Conservation (phyloP, 495 filamentous ascomycete genomes). For the Lasiosphaeria miniovina region DNA sequence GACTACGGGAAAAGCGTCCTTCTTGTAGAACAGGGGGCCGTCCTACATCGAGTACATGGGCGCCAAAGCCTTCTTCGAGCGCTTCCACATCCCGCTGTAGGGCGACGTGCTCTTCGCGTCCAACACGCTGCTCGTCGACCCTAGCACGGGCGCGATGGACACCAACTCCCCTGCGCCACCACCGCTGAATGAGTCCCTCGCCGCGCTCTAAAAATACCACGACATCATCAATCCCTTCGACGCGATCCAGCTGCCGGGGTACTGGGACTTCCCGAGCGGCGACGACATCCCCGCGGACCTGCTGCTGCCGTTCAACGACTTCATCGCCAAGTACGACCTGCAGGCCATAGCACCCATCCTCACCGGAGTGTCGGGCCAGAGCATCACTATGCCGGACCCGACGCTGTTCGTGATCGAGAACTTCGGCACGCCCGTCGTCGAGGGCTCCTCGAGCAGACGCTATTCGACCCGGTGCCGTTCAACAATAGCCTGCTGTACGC, state of each 20-base stretch:
- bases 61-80: constrained; percentile 25
- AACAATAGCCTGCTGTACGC: constrained; percentile 40
- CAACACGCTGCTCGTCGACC: constrained; percentile 36
- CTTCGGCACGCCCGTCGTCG: constrained; percentile 36
- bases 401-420: constrained; percentile 38
- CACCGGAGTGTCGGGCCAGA: neutral
- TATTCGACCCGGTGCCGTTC: constrained; percentile 30
- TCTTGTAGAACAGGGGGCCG: constrained; percentile 37
- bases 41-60: constrained; percentile 23
- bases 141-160: constrained; percentile 31
- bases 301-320: constrained; percentile 42
- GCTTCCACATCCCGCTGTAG: constrained; percentile 35
- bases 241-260: constrained; percentile 34
- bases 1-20: constrained; percentile 39
- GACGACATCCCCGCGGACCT: constrained; percentile 40
- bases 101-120: constrained; percentile 11
- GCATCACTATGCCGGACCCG: constrained; percentile 28
- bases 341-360: constrained; percentile 9
- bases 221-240: constrained; percentile 34
- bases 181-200: constrained; percentile 14
- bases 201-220: constrained; percentile 33
- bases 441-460: constrained; percentile 20
- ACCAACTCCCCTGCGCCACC: constrained; percentile 10
- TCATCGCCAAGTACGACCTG: constrained; percentile 35
- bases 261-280: constrained; percentile 35